Evolutionary conservation across 1,139 yeast species (phyloP), one percentile per base, ranked within the genome.

Genomic region (Geotrichum phurueaensis): DNA sequence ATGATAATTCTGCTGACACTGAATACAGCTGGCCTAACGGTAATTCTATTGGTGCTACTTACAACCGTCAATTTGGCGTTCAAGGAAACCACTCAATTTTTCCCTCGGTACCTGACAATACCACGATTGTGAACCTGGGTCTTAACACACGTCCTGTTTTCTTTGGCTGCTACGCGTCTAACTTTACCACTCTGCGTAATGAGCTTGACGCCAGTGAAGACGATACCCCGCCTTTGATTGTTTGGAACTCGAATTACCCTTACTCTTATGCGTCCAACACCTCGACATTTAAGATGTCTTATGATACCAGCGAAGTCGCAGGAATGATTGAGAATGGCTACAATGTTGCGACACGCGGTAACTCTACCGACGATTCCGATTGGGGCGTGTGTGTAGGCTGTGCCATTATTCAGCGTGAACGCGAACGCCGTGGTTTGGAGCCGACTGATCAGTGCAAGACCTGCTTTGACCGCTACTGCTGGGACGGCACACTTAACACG

Each of bases 301-400:
- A 88, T 72, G 75, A 78, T 1, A 80, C 81, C 57, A 75, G 77
- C 1, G 89, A 87, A 67, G 83, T 85, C 68, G 74, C 78, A 58
- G 78, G 79, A 1, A 79, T 90, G 76, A 83, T 91, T 64, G 76
- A 80, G 68, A 91, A 91, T 71, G 97, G 97, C 13, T 89, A 86
- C 71, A 95, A 88, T 71, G 82, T 83, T 45, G 83, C 88, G 31
- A 81, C 96, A 0, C 83, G 90, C 71, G 80, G 81, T 66, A 90
- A 90, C 71, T 76, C 84, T 52, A 87, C 97, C 4, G 76, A 86
- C 51, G 96, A 88, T 69, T 73, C 78, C 1, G 86, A 87, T 60
- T 91, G 91, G 86, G 79, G 82, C 58, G 81, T 87, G 7, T 91
- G 97, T 78, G 82, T 91, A 58, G 89, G 92, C 1, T 91, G 98